Evolutionary conservation across 2,329 filamentous ascomycete species (phyloP).

Genomic region (Fonsecaea nubica): DNA sequence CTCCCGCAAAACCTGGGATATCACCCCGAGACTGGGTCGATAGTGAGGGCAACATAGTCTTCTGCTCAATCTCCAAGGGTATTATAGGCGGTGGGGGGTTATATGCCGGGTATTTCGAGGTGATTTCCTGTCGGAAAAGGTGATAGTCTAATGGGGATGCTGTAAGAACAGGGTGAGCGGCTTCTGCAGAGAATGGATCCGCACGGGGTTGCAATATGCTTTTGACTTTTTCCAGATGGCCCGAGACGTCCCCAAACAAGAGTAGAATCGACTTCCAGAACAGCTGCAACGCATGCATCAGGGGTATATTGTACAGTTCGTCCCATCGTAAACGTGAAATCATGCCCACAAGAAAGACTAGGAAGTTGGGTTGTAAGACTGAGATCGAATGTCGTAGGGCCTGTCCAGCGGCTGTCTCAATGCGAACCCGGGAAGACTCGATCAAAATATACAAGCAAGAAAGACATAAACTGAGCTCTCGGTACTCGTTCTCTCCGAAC

Average conservation of each 20-base stretch:
- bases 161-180: constrained; percentile 71
- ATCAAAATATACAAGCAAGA: constrained; percentile 40
- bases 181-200: constrained; percentile 67
- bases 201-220: constrained; percentile 64
- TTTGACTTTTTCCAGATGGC: constrained; percentile 74
- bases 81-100: constrained; percentile 83
- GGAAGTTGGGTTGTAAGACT: constrained; percentile 35
- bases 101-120: constrained; percentile 96
- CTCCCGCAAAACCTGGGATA: constrained; percentile 56
- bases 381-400: constrained; percentile 31
- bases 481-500: constrained; percentile 38
- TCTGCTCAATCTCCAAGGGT: constrained; percentile 87
- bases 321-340: constrained; percentile 68
- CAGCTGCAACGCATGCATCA: constrained; percentile 77
- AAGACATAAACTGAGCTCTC: constrained; percentile 39
- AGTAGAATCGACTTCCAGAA: constrained; percentile 92
- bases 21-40: constrained; percentile 73
- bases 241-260: constrained; percentile 78
- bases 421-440: constrained; percentile 36
- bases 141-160: constrained; percentile 96
- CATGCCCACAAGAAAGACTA: constrained; percentile 37
- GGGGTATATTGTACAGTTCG: constrained; percentile 58
- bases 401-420: constrained; percentile 24
- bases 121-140: constrained; percentile 93
- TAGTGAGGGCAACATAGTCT: constrained; percentile 84